Evolutionary conservation across 2,329 filamentous ascomycete genomes (phyloP).

Genomic region (Diplodia intermedia): DNA sequence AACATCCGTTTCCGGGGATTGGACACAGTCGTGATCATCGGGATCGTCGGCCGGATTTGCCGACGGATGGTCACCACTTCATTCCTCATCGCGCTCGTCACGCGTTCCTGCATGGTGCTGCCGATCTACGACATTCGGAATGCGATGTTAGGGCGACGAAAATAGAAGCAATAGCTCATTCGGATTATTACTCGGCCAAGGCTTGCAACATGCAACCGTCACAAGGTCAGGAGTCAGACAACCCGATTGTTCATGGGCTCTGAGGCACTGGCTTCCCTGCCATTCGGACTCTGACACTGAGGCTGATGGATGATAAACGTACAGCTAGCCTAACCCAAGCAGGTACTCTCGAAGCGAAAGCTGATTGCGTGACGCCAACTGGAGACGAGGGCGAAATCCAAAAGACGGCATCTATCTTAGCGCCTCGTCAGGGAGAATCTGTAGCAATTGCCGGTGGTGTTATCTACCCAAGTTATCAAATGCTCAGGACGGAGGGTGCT

Average conservation of each 20-base stretch:
- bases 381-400: background rate
- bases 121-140: background rate
- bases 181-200: background rate
- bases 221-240: background rate
- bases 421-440: too few species aligned
- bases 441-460: constrained; percentile 5
- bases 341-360: background rate
- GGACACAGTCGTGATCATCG: background rate
- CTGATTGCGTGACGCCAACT: background rate
- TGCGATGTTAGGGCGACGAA: background rate
- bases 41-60: background rate
- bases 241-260: background rate
- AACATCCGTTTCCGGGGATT: background rate
- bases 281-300: background rate
- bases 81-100: background rate
- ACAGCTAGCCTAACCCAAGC: background rate
- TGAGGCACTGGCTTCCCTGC: background rate
- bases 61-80: background rate
- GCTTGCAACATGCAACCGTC: background rate
- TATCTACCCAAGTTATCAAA: background rate
- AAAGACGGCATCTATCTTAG: too few species aligned
- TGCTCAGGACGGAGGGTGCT: too few species aligned
- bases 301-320: background rate
- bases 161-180: constrained; percentile 11
- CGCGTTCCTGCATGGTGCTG: constrained; percentile 14